Percentiles rank a stretch among this genome's conserved stretches.
Evolutionary conservation across 371 early-diverging fungal genomes (phyloP).

Genomic region (Syncephalastrum monosporum): DNA sequence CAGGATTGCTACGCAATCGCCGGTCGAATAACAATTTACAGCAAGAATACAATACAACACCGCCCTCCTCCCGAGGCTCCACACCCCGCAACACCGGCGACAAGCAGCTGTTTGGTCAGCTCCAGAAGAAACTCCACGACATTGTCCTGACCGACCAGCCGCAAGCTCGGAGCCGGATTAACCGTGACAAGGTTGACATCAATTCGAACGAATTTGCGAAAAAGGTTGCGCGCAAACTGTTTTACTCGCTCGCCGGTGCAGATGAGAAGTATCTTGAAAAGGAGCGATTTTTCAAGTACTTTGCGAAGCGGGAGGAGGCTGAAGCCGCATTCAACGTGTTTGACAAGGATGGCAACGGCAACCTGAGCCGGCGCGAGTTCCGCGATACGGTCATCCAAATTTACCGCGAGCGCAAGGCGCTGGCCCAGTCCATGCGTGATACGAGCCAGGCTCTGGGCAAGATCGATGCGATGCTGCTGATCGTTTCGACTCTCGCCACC

Average conservation of each 20-base stretch:
- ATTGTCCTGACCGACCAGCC: constrained; percentile 34
- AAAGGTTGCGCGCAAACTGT: constrained; percentile 38
- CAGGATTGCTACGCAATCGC: constrained; percentile 10
- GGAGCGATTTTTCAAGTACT: constrained; percentile 50
- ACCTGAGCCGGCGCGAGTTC: constrained; percentile 63
- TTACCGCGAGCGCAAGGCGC: constrained; percentile 63
- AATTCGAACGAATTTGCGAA: constrained; percentile 40
- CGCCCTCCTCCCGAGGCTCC: no score
- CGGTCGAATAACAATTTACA: constrained; percentile 3
- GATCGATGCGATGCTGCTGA: constrained; percentile 57
- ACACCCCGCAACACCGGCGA: constrained; percentile 2
- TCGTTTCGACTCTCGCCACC: constrained; percentile 41
- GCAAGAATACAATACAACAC: no score
- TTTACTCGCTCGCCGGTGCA: constrained; percentile 30
- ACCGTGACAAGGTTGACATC: constrained; percentile 31
- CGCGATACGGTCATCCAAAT: constrained; percentile 56
- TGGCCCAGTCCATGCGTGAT: constrained; percentile 59
- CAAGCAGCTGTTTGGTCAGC: constrained; percentile 9
- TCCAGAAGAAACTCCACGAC: constrained; percentile 23
- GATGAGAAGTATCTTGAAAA: constrained; percentile 26
- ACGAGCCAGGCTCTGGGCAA: constrained; percentile 68
- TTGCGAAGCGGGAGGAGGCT: constrained; percentile 51
- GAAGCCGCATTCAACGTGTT: constrained; percentile 62
- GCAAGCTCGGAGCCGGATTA: constrained; percentile 14
- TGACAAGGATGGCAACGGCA: constrained; percentile 72